Evolutionary conservation across 108 stramenopile species (phyloP).

Genomic region (Parietichytrium sp.): DNA sequence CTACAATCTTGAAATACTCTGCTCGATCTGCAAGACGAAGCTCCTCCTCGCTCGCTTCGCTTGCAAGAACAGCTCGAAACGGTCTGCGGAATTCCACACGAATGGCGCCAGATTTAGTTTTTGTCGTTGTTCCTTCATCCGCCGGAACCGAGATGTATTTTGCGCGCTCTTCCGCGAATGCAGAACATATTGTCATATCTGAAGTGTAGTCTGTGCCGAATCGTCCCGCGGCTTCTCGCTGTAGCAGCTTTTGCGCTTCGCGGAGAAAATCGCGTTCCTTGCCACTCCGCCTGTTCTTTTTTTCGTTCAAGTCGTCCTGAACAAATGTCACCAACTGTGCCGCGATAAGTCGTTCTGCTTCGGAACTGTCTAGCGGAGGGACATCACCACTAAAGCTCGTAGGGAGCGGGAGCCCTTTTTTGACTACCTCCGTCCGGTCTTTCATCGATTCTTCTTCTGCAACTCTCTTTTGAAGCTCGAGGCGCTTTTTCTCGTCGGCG

Average conservation of each 20-base stretch:
- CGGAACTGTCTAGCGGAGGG: not conserved
- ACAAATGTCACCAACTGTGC: not conserved
- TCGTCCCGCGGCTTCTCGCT: too few relatives aligned
- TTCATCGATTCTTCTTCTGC: not conserved
- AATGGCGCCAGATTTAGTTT: not conserved
- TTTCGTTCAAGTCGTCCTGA: not conserved
- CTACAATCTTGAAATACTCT: not conserved
- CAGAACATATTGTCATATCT: too few relatives aligned
- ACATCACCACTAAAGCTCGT: not conserved
- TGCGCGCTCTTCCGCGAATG: too few relatives aligned
- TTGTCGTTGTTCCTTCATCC: not conserved
- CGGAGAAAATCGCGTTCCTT: not conserved
- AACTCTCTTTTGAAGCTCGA: not conserved
- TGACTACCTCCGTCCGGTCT: conserved; percentile 1
- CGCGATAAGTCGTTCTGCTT: not conserved
- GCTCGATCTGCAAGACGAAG: not conserved
- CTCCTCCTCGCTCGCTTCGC: not conserved
- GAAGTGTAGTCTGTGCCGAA: too few relatives aligned
- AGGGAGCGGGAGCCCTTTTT: not conserved
- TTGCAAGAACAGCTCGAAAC: not conserved
- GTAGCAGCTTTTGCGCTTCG: too few relatives aligned
- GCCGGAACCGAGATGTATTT: too few relatives aligned
- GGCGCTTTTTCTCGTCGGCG: not conserved
- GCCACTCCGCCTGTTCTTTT: not conserved
- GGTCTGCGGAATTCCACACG: not conserved